phyloP scores from a whole-genome alignment of 495 filamentous ascomycete species.

The Glonium stellatum region DNA sequence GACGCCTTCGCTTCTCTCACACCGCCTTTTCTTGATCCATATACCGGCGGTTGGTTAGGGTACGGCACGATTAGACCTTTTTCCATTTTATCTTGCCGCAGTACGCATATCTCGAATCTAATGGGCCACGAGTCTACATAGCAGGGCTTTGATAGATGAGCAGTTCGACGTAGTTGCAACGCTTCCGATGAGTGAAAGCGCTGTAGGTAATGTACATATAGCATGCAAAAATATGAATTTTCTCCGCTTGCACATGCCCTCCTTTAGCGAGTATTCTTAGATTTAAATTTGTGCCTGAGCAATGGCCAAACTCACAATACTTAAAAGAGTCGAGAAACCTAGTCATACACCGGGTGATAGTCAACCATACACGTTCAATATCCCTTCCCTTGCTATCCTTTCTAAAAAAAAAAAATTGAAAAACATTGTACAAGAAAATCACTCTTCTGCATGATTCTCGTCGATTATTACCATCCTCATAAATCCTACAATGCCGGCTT shows the following conservation, averaged over 20 bases:
- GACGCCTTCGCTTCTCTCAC: slow-evolving; percentile 14
- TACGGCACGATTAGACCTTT: slow-evolving; percentile 25
- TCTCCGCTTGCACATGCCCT: slow-evolving; percentile 14
- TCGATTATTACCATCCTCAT: background rate
- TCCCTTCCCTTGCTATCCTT: background rate
- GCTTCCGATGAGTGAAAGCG: background rate
- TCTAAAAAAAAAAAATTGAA: too few species aligned
- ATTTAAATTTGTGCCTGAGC: too few species aligned
- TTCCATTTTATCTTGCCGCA: background rate
- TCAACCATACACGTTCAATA: background rate
- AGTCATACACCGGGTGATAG: slow-evolving; percentile 16
- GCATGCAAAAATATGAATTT: slow-evolving; percentile 13
- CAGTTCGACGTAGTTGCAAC: background rate
- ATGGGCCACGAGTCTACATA: slow-evolving; percentile 14
- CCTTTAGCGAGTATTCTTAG: background rate
- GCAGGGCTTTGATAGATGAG: background rate
- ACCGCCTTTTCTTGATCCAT: slow-evolving; percentile 12
- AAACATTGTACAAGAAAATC: slow-evolving; percentile 10
- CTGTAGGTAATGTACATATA: slow-evolving; percentile 23
- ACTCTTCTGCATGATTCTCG: background rate
- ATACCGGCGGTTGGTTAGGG: slow-evolving; percentile 20
- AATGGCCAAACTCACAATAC: slow-evolving; percentile 3
- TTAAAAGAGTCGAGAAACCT: slow-evolving; percentile 19
- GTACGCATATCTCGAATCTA: slow-evolving; percentile 22
- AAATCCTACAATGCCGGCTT: slow-evolving; percentile 15